phyloP scores from a whole-genome alignment of 164 flowering plant species.

The Dillenia suffruticosa region DNA sequence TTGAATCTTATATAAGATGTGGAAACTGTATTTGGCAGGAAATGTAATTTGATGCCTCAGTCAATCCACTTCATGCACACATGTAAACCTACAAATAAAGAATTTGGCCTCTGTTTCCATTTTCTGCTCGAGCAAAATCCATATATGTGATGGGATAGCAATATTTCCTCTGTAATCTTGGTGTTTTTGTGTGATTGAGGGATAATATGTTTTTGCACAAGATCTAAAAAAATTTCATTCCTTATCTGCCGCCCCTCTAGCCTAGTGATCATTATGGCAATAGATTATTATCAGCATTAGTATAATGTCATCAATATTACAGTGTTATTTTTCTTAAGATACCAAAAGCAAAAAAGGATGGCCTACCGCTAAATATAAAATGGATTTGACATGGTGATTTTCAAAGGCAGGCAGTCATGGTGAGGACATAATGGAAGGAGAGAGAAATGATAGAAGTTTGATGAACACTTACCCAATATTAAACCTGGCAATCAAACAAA shows the following conservation, averaged over 20 bases:
- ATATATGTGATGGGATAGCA: too few species aligned
- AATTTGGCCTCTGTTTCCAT: too few species aligned
- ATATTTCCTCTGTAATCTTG: too few species aligned
- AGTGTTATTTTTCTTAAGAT: not conserved
- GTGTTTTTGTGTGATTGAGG: too few species aligned
- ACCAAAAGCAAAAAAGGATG: not conserved
- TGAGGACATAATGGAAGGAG: slow-evolving; percentile 69
- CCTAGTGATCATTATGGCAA: slow-evolving; percentile 30
- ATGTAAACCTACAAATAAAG: too few species aligned
- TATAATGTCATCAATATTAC: too few species aligned
- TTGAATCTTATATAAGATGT: too few species aligned
- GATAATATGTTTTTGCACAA: slow-evolving; percentile 48
- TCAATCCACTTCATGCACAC: too few species aligned
- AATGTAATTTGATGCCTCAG: too few species aligned
- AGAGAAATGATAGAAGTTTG: not conserved
- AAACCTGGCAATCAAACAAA: not conserved
- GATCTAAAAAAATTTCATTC: slow-evolving; percentile 56
- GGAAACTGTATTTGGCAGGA: too few species aligned
- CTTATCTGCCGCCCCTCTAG: slow-evolving; percentile 84
- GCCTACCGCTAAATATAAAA: slow-evolving; percentile 81
- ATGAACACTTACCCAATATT: not conserved
- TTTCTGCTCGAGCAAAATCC: too few species aligned
- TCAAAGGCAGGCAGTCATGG: slow-evolving; percentile 45
- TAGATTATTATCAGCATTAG: not conserved
- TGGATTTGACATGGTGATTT: slow-evolving; percentile 74